These are phyloP conservation scores for Ajuga chamaepitys DNA, from an alignment of 257 asterid species.

Conservation along the genomic window DNA sequence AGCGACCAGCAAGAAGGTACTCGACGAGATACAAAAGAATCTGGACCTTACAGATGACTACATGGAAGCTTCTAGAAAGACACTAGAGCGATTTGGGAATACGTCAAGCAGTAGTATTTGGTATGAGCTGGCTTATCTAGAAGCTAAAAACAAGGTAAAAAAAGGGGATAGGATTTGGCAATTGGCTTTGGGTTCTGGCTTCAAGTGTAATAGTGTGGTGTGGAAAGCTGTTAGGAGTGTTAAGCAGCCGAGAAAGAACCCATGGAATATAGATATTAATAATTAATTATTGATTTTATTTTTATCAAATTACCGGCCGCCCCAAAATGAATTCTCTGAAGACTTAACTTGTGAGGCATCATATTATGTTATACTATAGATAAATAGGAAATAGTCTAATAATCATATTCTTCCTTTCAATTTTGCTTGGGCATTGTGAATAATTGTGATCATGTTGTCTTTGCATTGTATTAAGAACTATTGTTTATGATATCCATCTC, in stretches of 20 bases:
- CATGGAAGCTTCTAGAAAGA: conserved; percentile 76
- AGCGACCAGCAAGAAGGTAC: conserved; percentile 50
- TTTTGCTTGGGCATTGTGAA: no score
- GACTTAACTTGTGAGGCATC: neutral
- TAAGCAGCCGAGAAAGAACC: conserved; percentile 21
- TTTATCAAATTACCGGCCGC: no score
- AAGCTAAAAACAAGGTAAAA: conserved; percentile 38
- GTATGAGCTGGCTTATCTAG: conserved; percentile 69
- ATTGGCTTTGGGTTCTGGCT: conserved; percentile 65
- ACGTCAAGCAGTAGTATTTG: conserved; percentile 79
- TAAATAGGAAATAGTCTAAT: neutral
- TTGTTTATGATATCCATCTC: no score
- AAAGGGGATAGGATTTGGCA: conserved; percentile 63
- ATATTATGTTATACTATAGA: neutral
- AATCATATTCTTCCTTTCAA: neutral
- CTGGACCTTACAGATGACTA: conserved; percentile 51
- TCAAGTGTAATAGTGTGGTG: conserved; percentile 67
- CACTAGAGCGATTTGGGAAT: conserved; percentile 68
- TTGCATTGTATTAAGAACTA: no score
- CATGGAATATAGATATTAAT: conserved; percentile 37
- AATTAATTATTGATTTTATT: no score
- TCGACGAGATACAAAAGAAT: conserved; percentile 58
- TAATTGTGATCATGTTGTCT: no score
- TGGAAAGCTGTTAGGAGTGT: conserved; percentile 49
- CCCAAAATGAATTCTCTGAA: no score